These are phyloP conservation scores for Rhizopogon rudus DNA, from an alignment of 768 basidiomycete genomes.

Conservation along the genomic window DNA sequence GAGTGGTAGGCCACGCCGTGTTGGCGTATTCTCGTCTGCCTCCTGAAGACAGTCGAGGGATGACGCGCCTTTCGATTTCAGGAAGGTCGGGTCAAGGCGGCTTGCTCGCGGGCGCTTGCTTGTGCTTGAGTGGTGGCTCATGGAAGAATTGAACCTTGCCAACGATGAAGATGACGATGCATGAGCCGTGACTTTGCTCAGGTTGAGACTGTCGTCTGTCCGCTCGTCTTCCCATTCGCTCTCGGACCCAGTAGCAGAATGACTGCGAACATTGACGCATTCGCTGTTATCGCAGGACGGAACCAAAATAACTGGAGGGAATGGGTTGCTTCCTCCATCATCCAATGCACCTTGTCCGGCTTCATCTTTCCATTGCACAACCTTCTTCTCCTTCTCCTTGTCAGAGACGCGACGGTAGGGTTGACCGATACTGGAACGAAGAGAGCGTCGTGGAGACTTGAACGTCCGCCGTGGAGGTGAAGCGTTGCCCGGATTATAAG, in stretches of 20 bases:
- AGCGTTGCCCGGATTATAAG: constrained; percentile 29
- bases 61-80: constrained; percentile 46
- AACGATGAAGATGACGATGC: constrained; percentile 32
- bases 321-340: constrained; percentile 41
- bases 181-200: constrained; percentile 41
- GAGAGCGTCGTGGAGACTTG: constrained; percentile 66
- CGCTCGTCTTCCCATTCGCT: constrained; percentile 91
- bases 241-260: constrained; percentile 61
- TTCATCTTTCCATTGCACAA: constrained; percentile 85
- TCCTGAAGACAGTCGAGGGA: constrained; percentile 64
- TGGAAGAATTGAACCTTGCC: constrained; percentile 13
- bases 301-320: constrained; percentile 16
- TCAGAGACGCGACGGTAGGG: constrained; percentile 64
- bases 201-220: constrained; percentile 69
- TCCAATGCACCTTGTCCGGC: constrained; percentile 79
- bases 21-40: constrained; percentile 57
- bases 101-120: constrained; percentile 53
- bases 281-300: constrained; percentile 33
- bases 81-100: constrained; percentile 66
- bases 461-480: constrained; percentile 48
- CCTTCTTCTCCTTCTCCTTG: constrained; percentile 62
- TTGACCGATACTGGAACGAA: constrained; percentile 58
- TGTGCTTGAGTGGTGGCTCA: constrained; percentile 9
- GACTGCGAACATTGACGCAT: constrained; percentile 21
- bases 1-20: constrained; percentile 35